Conservation (phyloP, 257 asterid genomes). For the Solanum infundibuliforme region DNA sequence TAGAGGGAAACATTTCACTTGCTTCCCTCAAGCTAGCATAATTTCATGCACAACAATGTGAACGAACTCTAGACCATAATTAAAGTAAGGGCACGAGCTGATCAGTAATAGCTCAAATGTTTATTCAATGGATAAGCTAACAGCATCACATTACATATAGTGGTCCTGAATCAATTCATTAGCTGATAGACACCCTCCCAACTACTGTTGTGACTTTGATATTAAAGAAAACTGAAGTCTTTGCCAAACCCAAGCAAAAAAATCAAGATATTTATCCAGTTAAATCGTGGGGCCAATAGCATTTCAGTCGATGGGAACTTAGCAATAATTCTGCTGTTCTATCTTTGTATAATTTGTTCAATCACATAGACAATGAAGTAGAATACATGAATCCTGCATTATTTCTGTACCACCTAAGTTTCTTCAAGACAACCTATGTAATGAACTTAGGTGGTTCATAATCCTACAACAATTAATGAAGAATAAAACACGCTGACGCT, state of each 20-base stretch:
- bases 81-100: not conserved
- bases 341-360: not conserved
- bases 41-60: not conserved
- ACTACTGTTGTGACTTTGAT: not conserved
- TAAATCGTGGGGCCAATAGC: not conserved
- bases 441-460: slow-evolving; percentile 21
- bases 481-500: not conserved
- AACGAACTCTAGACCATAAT: not conserved
- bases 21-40: not conserved
- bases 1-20: not conserved
- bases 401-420: not conserved
- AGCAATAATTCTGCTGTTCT: not conserved
- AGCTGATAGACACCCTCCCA: not conserved
- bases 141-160: not conserved
- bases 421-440: slow-evolving; percentile 2
- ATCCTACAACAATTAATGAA: not conserved
- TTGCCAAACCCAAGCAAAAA: not conserved
- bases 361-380: not conserved
- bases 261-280: not conserved
- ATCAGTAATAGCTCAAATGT: not conserved
- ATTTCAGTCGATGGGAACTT: not conserved
- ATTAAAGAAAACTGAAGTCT: not conserved
- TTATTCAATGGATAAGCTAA: not conserved
- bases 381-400: not conserved
- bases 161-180: not conserved